Conservation (phyloP, 106 monocot genomes). For the Xerophyta viscosa region DNA sequence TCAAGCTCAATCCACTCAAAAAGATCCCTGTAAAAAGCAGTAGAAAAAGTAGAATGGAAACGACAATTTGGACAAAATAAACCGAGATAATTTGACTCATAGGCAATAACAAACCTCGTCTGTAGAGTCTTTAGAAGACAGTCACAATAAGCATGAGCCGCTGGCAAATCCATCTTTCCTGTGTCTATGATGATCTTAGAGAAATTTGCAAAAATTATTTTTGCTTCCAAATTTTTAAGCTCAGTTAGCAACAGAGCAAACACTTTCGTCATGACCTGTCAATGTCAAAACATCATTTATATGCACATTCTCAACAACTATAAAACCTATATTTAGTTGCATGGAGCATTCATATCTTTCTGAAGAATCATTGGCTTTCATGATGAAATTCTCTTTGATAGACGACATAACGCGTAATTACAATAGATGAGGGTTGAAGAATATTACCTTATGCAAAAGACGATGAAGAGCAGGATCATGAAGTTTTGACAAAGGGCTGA, state of each 20-base stretch:
- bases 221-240: no score
- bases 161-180: slow-evolving; percentile 68
- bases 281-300: no score
- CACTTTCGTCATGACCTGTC: no score
- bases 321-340: no score
- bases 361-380: no score
- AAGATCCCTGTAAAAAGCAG: slow-evolving; percentile 54
- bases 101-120: slow-evolving; percentile 43
- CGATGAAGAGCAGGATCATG: slow-evolving; percentile 96
- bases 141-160: slow-evolving; percentile 80
- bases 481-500: slow-evolving; percentile 88
- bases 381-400: no score
- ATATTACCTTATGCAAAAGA: slow-evolving; percentile 74
- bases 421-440: slow-evolving; percentile 1
- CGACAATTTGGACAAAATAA: not conserved
- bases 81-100: no score
- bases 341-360: no score
- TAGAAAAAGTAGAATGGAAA: not conserved
- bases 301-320: no score
- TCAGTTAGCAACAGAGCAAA: no score
- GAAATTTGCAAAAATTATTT: no score
- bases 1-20: slow-evolving; percentile 99
- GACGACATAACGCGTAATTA: no score
- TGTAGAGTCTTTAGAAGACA: slow-evolving; percentile 76
- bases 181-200: slow-evolving; percentile 91